Evolutionary conservation across 345 rosid species (phyloP), one percentile per base, ranked within the genome.

Genomic region (Moringa oleifera): DNA sequence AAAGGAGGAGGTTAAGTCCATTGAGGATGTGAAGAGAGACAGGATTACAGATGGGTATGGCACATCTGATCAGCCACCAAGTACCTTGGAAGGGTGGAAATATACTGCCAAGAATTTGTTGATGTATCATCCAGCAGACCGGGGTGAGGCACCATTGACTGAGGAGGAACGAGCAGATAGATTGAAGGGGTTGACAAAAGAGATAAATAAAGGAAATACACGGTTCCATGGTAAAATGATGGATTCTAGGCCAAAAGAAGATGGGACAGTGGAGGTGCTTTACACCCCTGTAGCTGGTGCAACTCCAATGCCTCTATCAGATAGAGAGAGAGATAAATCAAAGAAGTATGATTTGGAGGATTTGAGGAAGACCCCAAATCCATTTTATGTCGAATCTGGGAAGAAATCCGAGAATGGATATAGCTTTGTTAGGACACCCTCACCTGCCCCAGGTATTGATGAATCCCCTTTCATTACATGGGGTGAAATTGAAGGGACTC

Each of bases 401-500:
- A 94, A 90, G 77, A 83, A 73, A 73, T 85, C 95, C 0, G 96
- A 83, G 51, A 85, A 88, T 60, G 99, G 99, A 21, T 94, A 90
- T 75, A 85, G 80, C 57, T 90, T 85, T 79, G 96, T 94, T 28
- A 85, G 56, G 80, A 94, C 97, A 8, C 99, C 99, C 12, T 91
- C 99, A 23, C 97, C 99, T 9, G 94, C 94, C 17, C 96, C 99
- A 0, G 97, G 97, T 47, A 87, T 73, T 53, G 96, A 90, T 73
- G 96, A 79, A 36, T 94, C 97, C 0, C 99, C 99, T 0, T 88
- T 94, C 75, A 80, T 94, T 31, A 94, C 99, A 0, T 94, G 99
- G 99, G 99, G 97, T 80, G 96, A 94, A 79, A 90, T 94, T 25
- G 99, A 94, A 63, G 97, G 99, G 55, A 94, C 99, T 0, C 99